Evolutionary conservation across 768 basidiomycete species (phyloP).

Genomic region (Suillus plorans): DNA sequence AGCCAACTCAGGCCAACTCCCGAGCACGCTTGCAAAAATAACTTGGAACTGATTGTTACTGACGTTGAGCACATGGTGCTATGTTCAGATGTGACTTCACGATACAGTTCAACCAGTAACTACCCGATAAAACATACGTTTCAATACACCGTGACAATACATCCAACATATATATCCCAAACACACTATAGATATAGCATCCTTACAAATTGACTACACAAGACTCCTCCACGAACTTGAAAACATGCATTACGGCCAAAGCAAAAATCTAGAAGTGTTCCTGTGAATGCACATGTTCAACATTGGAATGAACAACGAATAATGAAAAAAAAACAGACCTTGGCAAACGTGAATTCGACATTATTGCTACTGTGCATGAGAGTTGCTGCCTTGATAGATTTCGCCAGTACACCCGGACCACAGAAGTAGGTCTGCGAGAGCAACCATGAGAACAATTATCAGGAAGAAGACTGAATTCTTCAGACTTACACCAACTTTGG

Average conservation of each 20-base stretch:
- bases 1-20: not conserved
- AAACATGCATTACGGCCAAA: not conserved
- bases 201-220: not conserved
- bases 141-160: not conserved
- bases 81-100: not conserved
- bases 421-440: slow-evolving; percentile 78
- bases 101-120: not conserved
- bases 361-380: slow-evolving; percentile 49
- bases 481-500: slow-evolving; percentile 73
- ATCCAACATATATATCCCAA: not conserved
- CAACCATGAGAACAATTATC: slow-evolving; percentile 2
- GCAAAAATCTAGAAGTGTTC: slow-evolving; percentile 52
- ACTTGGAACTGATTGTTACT: slow-evolving; percentile 16
- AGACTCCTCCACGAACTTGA: not conserved
- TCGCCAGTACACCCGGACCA: slow-evolving; percentile 75
- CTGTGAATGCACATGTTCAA: slow-evolving; percentile 28
- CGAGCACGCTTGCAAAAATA: slow-evolving; percentile 8
- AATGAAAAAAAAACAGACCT: slow-evolving; percentile 49
- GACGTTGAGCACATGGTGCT: slow-evolving; percentile 13
- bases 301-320: slow-evolving; percentile 7
- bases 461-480: slow-evolving; percentile 1
- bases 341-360: slow-evolving; percentile 79
- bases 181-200: not conserved
- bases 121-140: not conserved
- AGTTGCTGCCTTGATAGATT: slow-evolving; percentile 73